Base-by-base conservation (phyloP, 2,329 filamentous ascomycete species). In the Tolypocladium ophioglossoides region DNA sequence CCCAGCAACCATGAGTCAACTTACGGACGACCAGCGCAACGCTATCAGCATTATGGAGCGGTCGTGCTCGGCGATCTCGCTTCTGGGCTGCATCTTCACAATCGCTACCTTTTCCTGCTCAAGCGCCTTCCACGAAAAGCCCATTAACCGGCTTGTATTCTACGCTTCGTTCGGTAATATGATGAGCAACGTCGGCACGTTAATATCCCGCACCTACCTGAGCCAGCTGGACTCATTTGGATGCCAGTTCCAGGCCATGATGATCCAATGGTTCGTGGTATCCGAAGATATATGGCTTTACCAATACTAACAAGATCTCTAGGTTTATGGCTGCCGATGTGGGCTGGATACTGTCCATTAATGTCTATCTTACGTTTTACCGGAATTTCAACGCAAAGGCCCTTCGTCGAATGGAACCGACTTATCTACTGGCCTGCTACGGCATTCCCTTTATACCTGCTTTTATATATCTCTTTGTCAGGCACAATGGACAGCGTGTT, bases 131-230 rank as follows among this genome's bases (percentile, higher is more conserved):
- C 86, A 87, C 63, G 27, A 27, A 6, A 92, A 91, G 64, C 87
- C 89, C n/a, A 91, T 94, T 72, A 94, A 94, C 64, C 79, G 89
- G 20, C 77, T 95, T 0, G 84, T 92, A 11, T 92, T 95, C 68
- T 94, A 87, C 66, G 89, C 89, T 8, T 87, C 86, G 0, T 86
- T 89, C 64, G 89, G 89, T 10, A 95, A 95, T 63, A 77, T 92
- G 61, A 75, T 91, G 69, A 82, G 82, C 57, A 92, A 90, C 66
- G 78, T 89, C 20, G 88, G 84, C 1, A 91, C 89, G 0, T 69
- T 92, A 37, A 88, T 92, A 63, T 84, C 86, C 0, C 78, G 79
- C 38, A 75, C 78, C 1, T 87, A 82, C 40, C 70, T 89, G 8
- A 59, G 64, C 2, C 63, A 72, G 10, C 69, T 75, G 1, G 58